Evolutionary conservation across 2,329 filamentous ascomycete species (phyloP), one percentile per base, ranked within the genome.

Genomic region (Zymoseptoria pseudotritici): DNA sequence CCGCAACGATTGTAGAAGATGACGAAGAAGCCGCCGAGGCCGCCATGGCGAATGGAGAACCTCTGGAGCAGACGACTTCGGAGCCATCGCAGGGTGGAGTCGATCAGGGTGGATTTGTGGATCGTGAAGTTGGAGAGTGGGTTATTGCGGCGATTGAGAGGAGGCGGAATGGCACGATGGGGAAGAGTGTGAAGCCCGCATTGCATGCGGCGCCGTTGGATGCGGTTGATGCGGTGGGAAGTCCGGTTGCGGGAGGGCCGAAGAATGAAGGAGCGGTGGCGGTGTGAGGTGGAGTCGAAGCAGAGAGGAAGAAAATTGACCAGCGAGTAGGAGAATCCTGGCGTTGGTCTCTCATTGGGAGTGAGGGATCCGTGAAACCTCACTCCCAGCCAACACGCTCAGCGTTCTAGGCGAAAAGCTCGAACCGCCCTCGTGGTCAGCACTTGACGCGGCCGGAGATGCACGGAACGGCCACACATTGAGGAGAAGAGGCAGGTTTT

Each of bases 171-270:
- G 89, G 84, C 17, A 77, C 77, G 53, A 82, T 78, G 71, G 79
- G 78, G 4, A 79, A 78, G 54, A 73, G 76, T 17, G 79, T 80
- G 54, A 90, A 89, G 70, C 94, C 94, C 17, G 92, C 94, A 2
- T 76, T 97, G 63, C 94, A 97, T 73, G 87, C 90, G 4, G 93
- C 90, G 22, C 90, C 92, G 1, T 76, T 97, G 52, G 90, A 96
- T 73, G 84, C 83, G n/a, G 60, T 62, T 24, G 54, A 96, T 73
- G 84, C 83, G 13, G 60, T 62, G 36, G 54, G 60, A 20, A 61
- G 59, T 59, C 61, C 59, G 50, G 42, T 4, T 9, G 7, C 26
- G 2, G 26, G 26, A 9, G 26, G 26, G 22, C 20, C 58, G 29
- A 57, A 59, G 55, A 19, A 5, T n/a, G 50, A 21, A 2, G 20